Conservation (phyloP, 2,329 filamentous ascomycete genomes). For the Cordyceps cateniannulata region DNA sequence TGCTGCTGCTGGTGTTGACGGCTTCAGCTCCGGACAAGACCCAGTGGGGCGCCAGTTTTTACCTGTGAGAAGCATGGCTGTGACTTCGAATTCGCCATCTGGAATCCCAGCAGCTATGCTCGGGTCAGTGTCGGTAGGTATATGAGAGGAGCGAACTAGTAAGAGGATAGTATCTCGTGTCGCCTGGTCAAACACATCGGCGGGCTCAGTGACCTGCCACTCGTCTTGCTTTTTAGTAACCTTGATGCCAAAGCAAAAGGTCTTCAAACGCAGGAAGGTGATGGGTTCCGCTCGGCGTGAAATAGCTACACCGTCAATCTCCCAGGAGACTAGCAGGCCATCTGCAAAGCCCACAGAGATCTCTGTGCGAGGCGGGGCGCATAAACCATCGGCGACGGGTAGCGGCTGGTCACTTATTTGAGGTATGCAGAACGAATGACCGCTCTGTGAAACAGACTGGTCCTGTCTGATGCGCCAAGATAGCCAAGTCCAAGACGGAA, state of each 20-base stretch:
- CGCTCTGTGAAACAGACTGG: slow-evolving; percentile 13
- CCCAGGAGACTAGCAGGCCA: slow-evolving; percentile 28
- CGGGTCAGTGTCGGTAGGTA: background rate
- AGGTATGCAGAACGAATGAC: slow-evolving; percentile 23
- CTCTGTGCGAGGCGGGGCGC: slow-evolving; percentile 26
- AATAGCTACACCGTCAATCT: slow-evolving; percentile 28
- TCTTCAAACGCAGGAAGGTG: slow-evolving; percentile 27
- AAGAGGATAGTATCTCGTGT: background rate
- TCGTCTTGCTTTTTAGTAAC: slow-evolving; percentile 16
- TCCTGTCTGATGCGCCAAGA: slow-evolving; percentile 26
- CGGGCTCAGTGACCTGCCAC: background rate
- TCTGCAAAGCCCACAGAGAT: slow-evolving; percentile 30
- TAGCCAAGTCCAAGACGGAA: slow-evolving; percentile 34
- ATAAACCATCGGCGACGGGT: slow-evolving; percentile 23
- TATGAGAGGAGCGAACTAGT: background rate
- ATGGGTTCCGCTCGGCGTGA: slow-evolving; percentile 21
- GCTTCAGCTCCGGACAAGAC: background rate
- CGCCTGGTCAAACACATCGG: background rate
- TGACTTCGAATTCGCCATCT: background rate
- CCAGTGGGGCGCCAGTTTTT: background rate
- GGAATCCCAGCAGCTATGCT: background rate
- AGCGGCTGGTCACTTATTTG: slow-evolving; percentile 22
- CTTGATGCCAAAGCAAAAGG: slow-evolving; percentile 27
- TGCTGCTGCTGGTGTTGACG: background rate
- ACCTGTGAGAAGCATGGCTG: slow-evolving; percentile 7